Base-by-base conservation (phyloP, 2,329 filamentous ascomycete species). In the Fusarium sp. region DNA sequence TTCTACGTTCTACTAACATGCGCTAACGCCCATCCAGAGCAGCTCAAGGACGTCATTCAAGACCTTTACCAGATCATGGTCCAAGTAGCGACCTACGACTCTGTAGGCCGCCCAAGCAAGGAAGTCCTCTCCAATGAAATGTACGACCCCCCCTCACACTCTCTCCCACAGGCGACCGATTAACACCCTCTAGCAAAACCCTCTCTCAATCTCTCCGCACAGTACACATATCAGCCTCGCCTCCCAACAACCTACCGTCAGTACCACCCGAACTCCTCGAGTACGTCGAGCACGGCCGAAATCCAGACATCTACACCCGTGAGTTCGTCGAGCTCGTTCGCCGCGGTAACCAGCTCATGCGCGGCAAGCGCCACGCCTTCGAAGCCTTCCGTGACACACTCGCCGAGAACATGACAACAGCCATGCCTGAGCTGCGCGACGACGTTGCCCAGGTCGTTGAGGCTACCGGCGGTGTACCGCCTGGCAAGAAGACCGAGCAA, bases 291-390 rank as follows among this genome's bases (percentile, higher is more conserved):
- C 89, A 90, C 79, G 91, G 91, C 51, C 90, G 91, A 59, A 93
- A 93, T 84, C 91, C 91, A 3, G 91, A 93, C 82, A 93, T 93
- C 75, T 93, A 93, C 85, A 93, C 91, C 63, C 87, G 91, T 77
- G 91, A 93, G 84, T 93, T 93, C 77, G 91, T 93, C 77, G 91
- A 93, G 87, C 85, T 91, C 61, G 90, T 91, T 27, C 84, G 91
- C 63, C 85, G 90, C 55, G 86, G 88, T 44, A 93, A 93, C 83
- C 91, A 93, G 85, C 83, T 91, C 70, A 87, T 92, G 84, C 86
- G 88, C 75, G 91, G 91, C 64, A 93, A 92, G 84, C 85, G 87
- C 81, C 80, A 83, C 76, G 91, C 91, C 38, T 93, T 92, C 78
- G 85, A 80, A 12, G 76, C 81, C 33, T 92, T 93, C 79, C 84